Evolutionary conservation across 1,284 basidiomycete species (phyloP).

Genomic region (Polyporus tsugae): DNA sequence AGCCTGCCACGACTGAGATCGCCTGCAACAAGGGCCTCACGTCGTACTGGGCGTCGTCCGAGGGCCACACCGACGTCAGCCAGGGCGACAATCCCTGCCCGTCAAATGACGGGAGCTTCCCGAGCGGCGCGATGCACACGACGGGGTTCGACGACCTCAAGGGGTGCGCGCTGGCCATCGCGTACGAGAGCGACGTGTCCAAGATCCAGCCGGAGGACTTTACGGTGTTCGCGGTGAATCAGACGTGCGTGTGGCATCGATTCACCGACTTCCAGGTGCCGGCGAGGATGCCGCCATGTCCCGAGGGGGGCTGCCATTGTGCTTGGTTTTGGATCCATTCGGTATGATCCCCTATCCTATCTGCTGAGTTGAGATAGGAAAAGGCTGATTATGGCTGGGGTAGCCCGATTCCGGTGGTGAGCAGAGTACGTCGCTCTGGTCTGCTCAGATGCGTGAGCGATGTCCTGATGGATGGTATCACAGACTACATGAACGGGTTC

Average conservation of each 20-base stretch:
- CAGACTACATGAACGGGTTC: conserved; percentile 82
- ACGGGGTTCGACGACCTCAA: conserved; percentile 59
- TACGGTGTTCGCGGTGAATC: conserved; percentile 75
- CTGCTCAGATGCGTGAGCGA: neutral
- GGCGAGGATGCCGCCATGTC: conserved; percentile 72
- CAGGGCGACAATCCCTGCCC: conserved; percentile 59
- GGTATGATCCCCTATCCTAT: conserved; percentile 37
- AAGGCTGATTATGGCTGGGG: neutral
- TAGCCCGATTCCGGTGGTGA: conserved; percentile 52
- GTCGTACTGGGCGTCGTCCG: conserved; percentile 56
- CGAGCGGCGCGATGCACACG: conserved; percentile 58
- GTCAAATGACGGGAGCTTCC: conserved; percentile 38
- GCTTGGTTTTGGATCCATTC: conserved; percentile 80
- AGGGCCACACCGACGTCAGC: conserved; percentile 56
- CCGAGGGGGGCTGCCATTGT: conserved; percentile 70
- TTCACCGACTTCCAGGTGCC: conserved; percentile 74
- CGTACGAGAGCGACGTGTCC: conserved; percentile 66
- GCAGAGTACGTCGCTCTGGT: conserved; percentile 48
- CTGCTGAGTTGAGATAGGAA: neutral
- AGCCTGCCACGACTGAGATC: conserved; percentile 57
- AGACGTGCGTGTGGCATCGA: conserved; percentile 74
- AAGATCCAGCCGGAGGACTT: conserved; percentile 72
- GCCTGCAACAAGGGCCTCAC: conserved; percentile 67
- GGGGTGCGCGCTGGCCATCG: conserved; percentile 75
- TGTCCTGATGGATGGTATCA: neutral